Evolutionary conservation across 1,284 basidiomycete species (phyloP).

Genomic region (Moniliella sp.): DNA sequence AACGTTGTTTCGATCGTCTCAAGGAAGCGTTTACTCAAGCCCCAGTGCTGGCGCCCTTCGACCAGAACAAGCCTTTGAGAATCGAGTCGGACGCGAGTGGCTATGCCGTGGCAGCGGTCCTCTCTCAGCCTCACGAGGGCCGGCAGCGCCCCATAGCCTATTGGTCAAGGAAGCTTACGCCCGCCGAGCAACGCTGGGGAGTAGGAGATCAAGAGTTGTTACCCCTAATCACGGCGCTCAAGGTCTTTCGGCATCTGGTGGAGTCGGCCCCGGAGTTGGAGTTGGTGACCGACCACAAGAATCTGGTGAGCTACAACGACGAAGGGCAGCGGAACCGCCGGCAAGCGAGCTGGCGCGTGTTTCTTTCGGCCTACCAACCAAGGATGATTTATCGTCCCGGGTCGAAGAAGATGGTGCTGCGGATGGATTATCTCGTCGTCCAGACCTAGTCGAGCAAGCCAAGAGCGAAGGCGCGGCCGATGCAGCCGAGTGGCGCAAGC

Average conservation of each 20-base stretch:
- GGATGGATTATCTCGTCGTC: too few relatives aligned
- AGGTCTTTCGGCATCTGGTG: conserved; percentile 2
- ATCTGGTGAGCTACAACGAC: conserved; percentile 4
- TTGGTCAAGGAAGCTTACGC: conserved; percentile 6
- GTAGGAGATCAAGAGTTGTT: conserved; percentile 6
- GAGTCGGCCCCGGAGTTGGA: too few relatives aligned
- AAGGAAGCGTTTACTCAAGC: conserved; percentile 28
- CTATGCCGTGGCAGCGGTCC: conserved; percentile 21
- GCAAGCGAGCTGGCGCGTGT: conserved; percentile 1
- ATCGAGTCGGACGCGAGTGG: conserved; percentile 28
- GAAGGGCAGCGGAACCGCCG: too few relatives aligned
- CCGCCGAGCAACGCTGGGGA: conserved; percentile 4
- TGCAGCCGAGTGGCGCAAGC: too few relatives aligned
- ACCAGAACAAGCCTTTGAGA: conserved; percentile 22
- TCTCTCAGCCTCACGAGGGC: conserved; percentile 8
- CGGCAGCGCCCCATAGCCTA: conserved; percentile 1
- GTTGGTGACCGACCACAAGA: conserved; percentile 4
- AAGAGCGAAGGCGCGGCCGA: too few relatives aligned
- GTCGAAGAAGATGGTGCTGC: too few relatives aligned
- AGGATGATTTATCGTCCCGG: conserved; percentile 1
- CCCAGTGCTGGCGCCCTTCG: conserved; percentile 34
- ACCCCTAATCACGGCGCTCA: conserved; percentile 1
- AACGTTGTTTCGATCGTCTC: conserved; percentile 35
- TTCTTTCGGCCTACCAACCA: conserved; percentile 1
- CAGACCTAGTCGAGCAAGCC: too few relatives aligned